These are phyloP conservation scores for Microcos paniculata DNA, from an alignment of 345 rosid genomes.

Conservation along the genomic window DNA sequence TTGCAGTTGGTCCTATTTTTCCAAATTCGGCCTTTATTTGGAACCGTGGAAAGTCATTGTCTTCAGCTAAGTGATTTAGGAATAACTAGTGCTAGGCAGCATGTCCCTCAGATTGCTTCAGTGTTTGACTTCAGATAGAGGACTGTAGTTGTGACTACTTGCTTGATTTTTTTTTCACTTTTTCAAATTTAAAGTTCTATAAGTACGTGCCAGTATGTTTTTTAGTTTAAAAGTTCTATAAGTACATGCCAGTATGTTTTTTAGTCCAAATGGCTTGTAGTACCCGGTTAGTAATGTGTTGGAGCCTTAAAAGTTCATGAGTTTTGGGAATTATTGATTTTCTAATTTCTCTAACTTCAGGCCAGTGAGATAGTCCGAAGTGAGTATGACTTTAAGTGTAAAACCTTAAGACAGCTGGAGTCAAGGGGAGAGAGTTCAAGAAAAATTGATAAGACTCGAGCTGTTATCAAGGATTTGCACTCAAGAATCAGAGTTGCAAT, in stretches of 20 bases:
- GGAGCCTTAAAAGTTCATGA: not conserved
- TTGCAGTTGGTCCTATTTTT: not conserved
- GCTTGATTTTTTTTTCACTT: not conserved
- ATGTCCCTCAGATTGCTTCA: not conserved
- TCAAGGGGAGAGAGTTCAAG: slow-evolving; percentile 51
- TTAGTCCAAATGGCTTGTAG: no score
- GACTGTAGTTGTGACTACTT: not conserved
- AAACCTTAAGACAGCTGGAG: slow-evolving; percentile 64
- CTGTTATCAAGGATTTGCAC: slow-evolving; percentile 85
- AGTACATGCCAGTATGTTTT: not conserved
- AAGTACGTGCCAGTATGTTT: not conserved
- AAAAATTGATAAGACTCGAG: slow-evolving; percentile 79
- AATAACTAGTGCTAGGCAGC: not conserved
- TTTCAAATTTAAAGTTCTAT: not conserved
- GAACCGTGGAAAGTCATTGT: not conserved
- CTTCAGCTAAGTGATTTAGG: not conserved
- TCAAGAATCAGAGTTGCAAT: slow-evolving; percentile 94
- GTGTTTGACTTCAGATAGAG: not conserved
- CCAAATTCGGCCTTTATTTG: not conserved
- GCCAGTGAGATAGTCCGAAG: slow-evolving; percentile 74
- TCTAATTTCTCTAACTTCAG: slow-evolving; percentile 39
- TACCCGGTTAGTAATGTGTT: no score
- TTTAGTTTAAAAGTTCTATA: not conserved
- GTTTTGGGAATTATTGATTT: not conserved
- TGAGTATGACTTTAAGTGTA: slow-evolving; percentile 69